phyloP scores from a whole-genome alignment of 129 eudicot species.

The Logfia minima region DNA sequence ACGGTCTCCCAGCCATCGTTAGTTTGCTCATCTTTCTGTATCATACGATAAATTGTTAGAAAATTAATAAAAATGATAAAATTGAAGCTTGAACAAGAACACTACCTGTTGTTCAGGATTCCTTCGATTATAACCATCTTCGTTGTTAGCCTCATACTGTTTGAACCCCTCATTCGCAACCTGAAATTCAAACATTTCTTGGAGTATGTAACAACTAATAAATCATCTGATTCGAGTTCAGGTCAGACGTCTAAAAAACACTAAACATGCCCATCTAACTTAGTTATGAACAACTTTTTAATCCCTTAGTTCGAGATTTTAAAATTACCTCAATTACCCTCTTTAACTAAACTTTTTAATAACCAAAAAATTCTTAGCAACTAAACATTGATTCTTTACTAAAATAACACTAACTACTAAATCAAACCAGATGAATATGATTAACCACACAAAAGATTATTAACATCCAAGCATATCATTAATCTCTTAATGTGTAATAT shows the following conservation, averaged over 20 bases:
- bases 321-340: no score
- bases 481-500: no score
- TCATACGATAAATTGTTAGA: neutral
- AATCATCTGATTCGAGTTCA: neutral
- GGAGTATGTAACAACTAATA: slow-evolving; percentile 2
- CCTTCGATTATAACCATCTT: slow-evolving; percentile 38
- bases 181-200: slow-evolving; percentile 27
- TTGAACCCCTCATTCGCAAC: slow-evolving; percentile 38
- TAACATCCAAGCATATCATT: no score
- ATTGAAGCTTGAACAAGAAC: neutral
- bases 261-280: neutral
- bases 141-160: slow-evolving; percentile 38
- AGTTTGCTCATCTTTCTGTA: slow-evolving; percentile 46
- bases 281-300: neutral
- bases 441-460: no score
- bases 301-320: no score
- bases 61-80: neutral
- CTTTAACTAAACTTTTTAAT: no score
- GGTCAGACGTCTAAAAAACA: neutral
- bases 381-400: no score
- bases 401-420: no score
- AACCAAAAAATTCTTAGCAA: no score
- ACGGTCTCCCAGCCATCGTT: slow-evolving; percentile 92
- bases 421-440: no score
- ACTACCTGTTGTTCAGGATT: slow-evolving; percentile 31